These are phyloP conservation scores for Laetiporus sulphureus DNA, from an alignment of 1,284 basidiomycete genomes.

Conservation along the genomic window DNA sequence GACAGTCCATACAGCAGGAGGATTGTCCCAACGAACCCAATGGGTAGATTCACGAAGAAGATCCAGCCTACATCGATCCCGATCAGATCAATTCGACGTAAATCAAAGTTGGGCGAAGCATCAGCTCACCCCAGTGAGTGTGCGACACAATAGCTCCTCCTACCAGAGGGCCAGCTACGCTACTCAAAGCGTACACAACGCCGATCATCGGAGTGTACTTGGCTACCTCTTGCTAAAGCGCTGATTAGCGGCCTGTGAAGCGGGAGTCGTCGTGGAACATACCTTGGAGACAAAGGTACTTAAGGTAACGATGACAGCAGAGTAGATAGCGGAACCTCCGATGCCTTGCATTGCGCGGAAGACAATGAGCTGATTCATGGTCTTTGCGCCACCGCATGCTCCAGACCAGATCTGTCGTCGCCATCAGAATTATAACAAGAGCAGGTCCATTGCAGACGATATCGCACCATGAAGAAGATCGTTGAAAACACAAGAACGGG, in stretches of 20 bases:
- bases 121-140: not conserved
- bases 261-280: too few species aligned
- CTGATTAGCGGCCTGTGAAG: too few species aligned
- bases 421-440: too few species aligned
- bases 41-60: not conserved
- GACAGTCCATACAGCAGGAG: not conserved
- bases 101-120: not conserved
- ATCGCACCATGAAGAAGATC: not conserved
- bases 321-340: not conserved
- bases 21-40: not conserved
- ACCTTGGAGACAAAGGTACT: not conserved
- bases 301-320: not conserved
- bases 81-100: not conserved
- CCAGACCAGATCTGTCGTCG: not conserved
- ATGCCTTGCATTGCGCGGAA: not conserved
- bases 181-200: not conserved
- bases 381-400: not conserved
- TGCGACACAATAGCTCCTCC: not conserved
- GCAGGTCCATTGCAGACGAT: not conserved
- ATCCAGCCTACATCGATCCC: slow-evolving; percentile 1
- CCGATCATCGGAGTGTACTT: not conserved
- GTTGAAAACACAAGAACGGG: not conserved
- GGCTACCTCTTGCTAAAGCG: not conserved
- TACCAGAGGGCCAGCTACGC: not conserved
- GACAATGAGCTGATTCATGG: not conserved